These are phyloP conservation scores for Dentipellis fragilis DNA, from an alignment of 768 basidiomycete species.

Conservation along the genomic window DNA sequence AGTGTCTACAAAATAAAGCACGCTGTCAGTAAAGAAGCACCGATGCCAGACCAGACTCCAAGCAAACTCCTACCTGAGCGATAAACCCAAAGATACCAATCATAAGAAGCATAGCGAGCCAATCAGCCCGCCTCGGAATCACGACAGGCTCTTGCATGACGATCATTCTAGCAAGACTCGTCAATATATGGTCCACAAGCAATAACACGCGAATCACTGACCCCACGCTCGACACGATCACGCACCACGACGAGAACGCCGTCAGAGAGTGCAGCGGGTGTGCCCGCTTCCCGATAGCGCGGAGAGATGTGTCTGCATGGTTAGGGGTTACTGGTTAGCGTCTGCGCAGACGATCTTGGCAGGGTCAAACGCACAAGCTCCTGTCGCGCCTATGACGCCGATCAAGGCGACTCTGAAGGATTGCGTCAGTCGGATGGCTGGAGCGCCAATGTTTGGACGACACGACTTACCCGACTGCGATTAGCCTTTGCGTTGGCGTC, in stretches of 20 bases:
- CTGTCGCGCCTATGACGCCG: constrained; percentile 56
- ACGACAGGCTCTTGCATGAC: constrained; percentile 29
- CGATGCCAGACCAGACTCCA: too few species aligned
- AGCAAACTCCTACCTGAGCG: constrained; percentile 23
- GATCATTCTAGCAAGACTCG: constrained; percentile 28
- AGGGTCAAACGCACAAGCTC: constrained; percentile 46
- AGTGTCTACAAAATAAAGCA: constrained; percentile 27
- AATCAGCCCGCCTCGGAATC: constrained; percentile 34
- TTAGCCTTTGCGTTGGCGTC: constrained; percentile 31
- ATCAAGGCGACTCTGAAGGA: constrained; percentile 43
- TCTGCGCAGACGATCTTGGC: not conserved
- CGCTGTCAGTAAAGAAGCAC: not conserved
- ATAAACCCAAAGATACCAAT: constrained; percentile 45
- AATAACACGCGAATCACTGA: constrained; percentile 4
- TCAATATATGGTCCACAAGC: not conserved
- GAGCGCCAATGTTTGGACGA: too few species aligned
- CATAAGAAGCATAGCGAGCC: constrained; percentile 36
- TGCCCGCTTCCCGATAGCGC: constrained; percentile 68
- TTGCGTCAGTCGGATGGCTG: not conserved
- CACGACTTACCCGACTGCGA: constrained; percentile 46
- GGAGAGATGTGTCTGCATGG: constrained; percentile 35
- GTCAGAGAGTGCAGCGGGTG: constrained; percentile 64
- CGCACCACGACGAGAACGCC: constrained; percentile 54
- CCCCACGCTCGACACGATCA: constrained; percentile 28
- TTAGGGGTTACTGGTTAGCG: not conserved